A percentile compares a stretch with the other conserved stretches of the same genome.
Conservation (phyloP, 2,329 filamentous ascomycete genomes). For the Trichocomaceae sp. region DNA sequence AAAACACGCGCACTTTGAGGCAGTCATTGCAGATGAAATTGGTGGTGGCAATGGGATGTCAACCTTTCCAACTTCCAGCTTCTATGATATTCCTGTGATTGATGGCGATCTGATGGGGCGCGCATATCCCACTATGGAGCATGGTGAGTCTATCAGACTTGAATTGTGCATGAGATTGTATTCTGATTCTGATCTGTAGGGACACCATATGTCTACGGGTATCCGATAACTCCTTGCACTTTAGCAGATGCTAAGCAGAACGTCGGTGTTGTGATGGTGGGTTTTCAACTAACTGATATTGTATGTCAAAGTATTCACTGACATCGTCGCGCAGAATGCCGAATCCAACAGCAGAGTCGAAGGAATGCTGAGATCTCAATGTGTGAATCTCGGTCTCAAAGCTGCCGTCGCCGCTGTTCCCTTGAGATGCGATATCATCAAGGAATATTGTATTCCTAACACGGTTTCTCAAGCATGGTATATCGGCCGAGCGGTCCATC, state of each 20-base stretch:
- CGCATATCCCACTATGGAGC: conserved; percentile 14
- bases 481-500: conserved; percentile 23
- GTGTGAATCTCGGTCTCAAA: conserved; percentile 23
- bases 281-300: neutral
- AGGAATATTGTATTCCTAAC: conserved; percentile 23
- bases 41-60: conserved; percentile 35
- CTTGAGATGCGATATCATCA: conserved; percentile 19
- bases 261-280: conserved; percentile 22
- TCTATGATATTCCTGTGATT: conserved; percentile 32
- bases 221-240: conserved; percentile 34
- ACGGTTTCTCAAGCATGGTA: conserved; percentile 28
- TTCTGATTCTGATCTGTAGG: conserved; percentile 19
- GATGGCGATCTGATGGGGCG: conserved; percentile 45
- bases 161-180: neutral
- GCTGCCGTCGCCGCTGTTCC: conserved; percentile 19
- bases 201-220: conserved; percentile 38
- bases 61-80: conserved; percentile 22
- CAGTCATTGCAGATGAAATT: conserved; percentile 29
- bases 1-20: conserved; percentile 29
- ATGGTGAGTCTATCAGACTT: neutral
- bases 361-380: conserved; percentile 20
- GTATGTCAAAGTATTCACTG: neutral
- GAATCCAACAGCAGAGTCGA: conserved; percentile 23
- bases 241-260: conserved; percentile 40
- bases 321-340: conserved; percentile 14